Percentiles rank a stretch among this genome's conserved stretches.
Conservation (phyloP, 2,329 filamentous ascomycete genomes). For the Fusarium sambucinum region DNA sequence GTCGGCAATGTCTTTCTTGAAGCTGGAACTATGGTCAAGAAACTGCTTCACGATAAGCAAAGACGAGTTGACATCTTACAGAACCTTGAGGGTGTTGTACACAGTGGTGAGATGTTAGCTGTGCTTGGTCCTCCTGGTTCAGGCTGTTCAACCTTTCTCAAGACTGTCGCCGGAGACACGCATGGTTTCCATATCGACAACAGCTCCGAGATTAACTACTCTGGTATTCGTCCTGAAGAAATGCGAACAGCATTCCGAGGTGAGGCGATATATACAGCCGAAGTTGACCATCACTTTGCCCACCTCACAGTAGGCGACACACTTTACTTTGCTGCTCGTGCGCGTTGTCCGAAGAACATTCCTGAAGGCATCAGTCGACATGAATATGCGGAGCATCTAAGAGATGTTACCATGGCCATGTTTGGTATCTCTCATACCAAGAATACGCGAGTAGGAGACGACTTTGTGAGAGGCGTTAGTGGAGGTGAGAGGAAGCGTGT, state of each 20-base stretch:
- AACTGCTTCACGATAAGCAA: constrained; percentile 56
- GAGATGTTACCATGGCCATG: constrained; percentile 77
- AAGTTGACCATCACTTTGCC: constrained; percentile 83
- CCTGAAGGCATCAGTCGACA: constrained; percentile 66
- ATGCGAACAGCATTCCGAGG: constrained; percentile 82
- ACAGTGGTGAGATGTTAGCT: constrained; percentile 77
- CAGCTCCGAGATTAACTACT: constrained; percentile 80
- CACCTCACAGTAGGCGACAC: constrained; percentile 81
- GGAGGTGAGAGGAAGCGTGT: constrained; percentile 65
- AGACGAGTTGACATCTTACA: constrained; percentile 73
- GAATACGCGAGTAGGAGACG: constrained; percentile 78
- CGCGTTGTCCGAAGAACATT: constrained; percentile 71
- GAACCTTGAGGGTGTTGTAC: constrained; percentile 72
- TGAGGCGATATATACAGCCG: constrained; percentile 85
- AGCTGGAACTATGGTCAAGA: constrained; percentile 29
- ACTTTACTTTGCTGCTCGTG: constrained; percentile 77
- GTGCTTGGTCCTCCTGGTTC: constrained; percentile 76
- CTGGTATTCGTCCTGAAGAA: constrained; percentile 71
- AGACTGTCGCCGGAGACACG: constrained; percentile 82
- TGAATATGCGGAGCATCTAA: constrained; percentile 69
- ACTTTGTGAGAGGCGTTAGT: constrained; percentile 70
- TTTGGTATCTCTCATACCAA: constrained; percentile 77
- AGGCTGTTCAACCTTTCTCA: constrained; percentile 83
- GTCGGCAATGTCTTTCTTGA: constrained; percentile 47
- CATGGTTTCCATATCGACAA: constrained; percentile 79